A percentile compares a stretch with the other conserved stretches of the same genome.
These are phyloP conservation scores for Ustilago hordei DNA, from an alignment of 1,284 basidiomycete genomes.

Conservation along the genomic window DNA sequence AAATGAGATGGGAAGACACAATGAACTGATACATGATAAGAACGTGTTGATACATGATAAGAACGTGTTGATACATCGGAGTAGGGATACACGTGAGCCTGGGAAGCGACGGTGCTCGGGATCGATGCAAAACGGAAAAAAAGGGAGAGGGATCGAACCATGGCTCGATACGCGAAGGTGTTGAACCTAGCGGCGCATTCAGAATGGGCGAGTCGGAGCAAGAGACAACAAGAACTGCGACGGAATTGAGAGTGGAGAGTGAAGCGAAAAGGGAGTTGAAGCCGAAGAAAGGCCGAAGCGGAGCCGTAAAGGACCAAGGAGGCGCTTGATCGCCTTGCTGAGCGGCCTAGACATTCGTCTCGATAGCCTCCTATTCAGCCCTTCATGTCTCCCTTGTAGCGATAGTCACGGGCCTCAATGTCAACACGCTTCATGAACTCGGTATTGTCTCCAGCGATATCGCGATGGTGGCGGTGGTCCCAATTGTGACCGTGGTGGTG, in stretches of 20 bases:
- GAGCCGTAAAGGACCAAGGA: too few species aligned
- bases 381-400: too few species aligned
- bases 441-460: too few species aligned
- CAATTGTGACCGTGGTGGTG: too few species aligned
- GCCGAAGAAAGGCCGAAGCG: neutral
- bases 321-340: too few species aligned
- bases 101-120: neutral
- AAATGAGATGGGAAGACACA: neutral
- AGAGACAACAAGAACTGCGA: neutral
- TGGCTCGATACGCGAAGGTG: conserved; percentile 14
- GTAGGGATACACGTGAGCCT: neutral
- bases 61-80: neutral
- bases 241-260: neutral
- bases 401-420: too few species aligned
- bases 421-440: too few species aligned
- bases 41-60: neutral
- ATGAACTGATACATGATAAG: neutral
- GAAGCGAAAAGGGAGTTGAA: neutral
- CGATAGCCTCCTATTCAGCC: too few species aligned
- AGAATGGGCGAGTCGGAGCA: neutral
- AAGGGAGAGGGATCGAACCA: neutral
- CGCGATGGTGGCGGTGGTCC: too few species aligned
- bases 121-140: neutral
- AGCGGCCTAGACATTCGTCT: too few species aligned
- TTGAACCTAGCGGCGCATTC: conserved; percentile 18